These are phyloP conservation scores for Fusarium goolgardi DNA, from an alignment of 2,329 filamentous ascomycete genomes.

Conservation along the genomic window DNA sequence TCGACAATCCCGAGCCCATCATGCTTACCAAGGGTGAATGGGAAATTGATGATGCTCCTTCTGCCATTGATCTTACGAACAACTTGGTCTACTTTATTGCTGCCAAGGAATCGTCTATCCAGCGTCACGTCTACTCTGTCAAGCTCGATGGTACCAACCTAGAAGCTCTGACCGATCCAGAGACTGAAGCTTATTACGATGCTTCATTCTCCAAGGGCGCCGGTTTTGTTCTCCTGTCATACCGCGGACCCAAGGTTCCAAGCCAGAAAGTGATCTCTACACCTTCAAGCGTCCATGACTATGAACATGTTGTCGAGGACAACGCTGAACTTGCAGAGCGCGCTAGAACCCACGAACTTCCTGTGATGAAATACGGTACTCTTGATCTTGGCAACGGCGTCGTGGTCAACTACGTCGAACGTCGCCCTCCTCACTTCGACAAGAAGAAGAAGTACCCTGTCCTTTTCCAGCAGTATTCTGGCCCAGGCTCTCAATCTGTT, in stretches of 20 bases:
- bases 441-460: constrained; percentile 88
- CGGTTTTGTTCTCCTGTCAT: constrained; percentile 85
- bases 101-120: constrained; percentile 87
- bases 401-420: constrained; percentile 79
- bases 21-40: constrained; percentile 90
- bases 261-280: constrained; percentile 93
- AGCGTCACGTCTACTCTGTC: constrained; percentile 92
- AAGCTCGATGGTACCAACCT: constrained; percentile 82
- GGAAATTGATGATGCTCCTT: constrained; percentile 90
- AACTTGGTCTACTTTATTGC: constrained; percentile 92
- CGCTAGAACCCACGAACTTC: constrained; percentile 82
- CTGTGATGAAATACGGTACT: constrained; percentile 83
- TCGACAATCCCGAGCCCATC: constrained; percentile 83
- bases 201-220: constrained; percentile 86
- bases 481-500: constrained; percentile 92
- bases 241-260: constrained; percentile 85
- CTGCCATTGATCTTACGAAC: constrained; percentile 83
- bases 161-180: constrained; percentile 77
- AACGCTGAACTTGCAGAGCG: constrained; percentile 77
- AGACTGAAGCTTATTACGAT: constrained; percentile 79
- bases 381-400: constrained; percentile 83
- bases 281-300: constrained; percentile 72
- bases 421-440: constrained; percentile 89
- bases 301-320: constrained; percentile 79
- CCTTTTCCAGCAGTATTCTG: constrained; percentile 93